phyloP scores from a whole-genome alignment of 202 grass and related monocot species.

The Dendrocalamus latiflorus region DNA sequence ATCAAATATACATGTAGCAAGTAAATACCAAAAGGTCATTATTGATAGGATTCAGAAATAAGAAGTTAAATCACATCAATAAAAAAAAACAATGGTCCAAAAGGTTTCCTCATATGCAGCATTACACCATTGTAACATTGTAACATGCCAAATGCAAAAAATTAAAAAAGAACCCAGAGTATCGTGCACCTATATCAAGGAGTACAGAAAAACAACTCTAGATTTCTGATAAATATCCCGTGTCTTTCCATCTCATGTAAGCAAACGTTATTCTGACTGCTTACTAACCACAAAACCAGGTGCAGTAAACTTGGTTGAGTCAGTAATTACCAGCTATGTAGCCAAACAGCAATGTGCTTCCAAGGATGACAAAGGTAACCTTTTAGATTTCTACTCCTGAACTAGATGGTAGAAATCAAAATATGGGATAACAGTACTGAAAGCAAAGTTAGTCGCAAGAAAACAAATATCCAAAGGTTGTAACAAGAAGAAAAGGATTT shows the following conservation, averaged over 20 bases:
- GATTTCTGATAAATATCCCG: not conserved
- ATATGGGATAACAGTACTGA: not conserved
- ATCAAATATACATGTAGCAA: constrained; percentile 17
- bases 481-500: constrained; percentile 29
- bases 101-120: constrained; percentile 2
- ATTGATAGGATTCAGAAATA: constrained; percentile 1
- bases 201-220: not conserved
- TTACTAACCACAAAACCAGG: not conserved
- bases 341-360: not conserved
- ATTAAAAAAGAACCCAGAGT: not conserved
- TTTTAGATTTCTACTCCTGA: constrained; percentile 5
- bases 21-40: not conserved
- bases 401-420: constrained; percentile 10
- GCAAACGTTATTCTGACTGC: not conserved
- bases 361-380: not conserved
- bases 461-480: not conserved
- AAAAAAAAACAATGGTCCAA: not conserved
- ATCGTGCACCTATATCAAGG: constrained; percentile 2
- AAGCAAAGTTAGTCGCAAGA: not conserved
- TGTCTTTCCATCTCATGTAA: not conserved
- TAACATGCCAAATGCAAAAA: not conserved
- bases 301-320: not conserved
- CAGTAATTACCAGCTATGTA: not conserved
- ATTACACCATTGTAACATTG: constrained; percentile 12
- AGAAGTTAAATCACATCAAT: not conserved